Evolutionary conservation across 768 basidiomycete species (phyloP).

Genomic region (Lactarius indigo): DNA sequence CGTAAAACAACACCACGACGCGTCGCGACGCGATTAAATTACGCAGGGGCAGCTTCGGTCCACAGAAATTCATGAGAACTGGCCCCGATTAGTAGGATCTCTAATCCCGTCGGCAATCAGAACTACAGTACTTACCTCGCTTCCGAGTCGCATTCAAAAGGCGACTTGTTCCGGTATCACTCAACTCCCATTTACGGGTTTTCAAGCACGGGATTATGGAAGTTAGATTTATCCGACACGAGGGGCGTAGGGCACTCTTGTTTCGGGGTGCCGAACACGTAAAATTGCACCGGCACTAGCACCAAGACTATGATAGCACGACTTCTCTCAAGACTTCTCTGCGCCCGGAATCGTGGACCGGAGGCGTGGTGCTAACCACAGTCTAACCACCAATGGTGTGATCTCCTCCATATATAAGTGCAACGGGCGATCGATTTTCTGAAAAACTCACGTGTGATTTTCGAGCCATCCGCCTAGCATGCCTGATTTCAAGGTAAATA

Average conservation of each 20-base stretch:
- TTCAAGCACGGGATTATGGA: too few species aligned
- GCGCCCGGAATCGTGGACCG: background rate
- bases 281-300: background rate
- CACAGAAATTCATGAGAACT: background rate
- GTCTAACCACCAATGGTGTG: background rate
- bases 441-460: background rate
- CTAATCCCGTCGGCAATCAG: background rate
- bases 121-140: background rate
- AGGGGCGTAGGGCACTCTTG: background rate
- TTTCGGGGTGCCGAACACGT: background rate
- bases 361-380: background rate
- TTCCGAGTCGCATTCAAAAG: background rate
- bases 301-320: too few species aligned
- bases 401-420: background rate
- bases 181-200: background rate
- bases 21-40: constrained; percentile 16
- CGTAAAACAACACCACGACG: constrained; percentile 6
- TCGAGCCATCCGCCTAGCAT: background rate
- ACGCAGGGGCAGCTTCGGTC: background rate
- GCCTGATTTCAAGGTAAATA: constrained; percentile 13
- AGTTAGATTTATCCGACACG: too few species aligned
- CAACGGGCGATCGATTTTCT: background rate
- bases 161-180: background rate
- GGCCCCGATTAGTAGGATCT: background rate
- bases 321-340: background rate